These are phyloP conservation scores for Lanmaoa rubissima DNA, from an alignment of 768 basidiomycete species.

Conservation along the genomic window DNA sequence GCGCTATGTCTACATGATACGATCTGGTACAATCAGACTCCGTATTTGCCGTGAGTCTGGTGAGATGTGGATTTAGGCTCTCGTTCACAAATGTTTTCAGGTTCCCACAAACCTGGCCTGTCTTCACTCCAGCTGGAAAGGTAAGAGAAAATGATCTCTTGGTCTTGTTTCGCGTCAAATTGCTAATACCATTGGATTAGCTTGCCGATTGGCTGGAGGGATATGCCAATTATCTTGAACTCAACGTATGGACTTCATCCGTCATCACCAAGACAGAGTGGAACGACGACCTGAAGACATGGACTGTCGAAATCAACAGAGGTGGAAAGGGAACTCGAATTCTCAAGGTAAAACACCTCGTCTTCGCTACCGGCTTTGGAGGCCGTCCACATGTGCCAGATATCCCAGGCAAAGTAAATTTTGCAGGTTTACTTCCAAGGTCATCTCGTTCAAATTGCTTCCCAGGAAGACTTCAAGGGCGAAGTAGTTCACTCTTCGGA, in stretches of 20 bases:
- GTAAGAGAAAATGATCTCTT: constrained; percentile 17
- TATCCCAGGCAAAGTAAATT: constrained; percentile 41
- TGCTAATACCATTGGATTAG: constrained; percentile 26
- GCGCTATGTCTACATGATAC: constrained; percentile 54
- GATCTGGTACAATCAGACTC: constrained; percentile 55
- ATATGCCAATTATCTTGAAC: constrained; percentile 57
- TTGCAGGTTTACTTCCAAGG: neutral
- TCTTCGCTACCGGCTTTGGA: constrained; percentile 55
- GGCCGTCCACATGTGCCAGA: constrained; percentile 42
- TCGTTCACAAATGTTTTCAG: constrained; percentile 24
- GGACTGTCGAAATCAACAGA: constrained; percentile 44
- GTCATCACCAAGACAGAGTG: constrained; percentile 39
- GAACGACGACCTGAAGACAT: constrained; percentile 38
- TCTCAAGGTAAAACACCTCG: constrained; percentile 48
- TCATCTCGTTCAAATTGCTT: neutral
- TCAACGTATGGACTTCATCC: constrained; percentile 62
- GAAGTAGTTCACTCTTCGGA: constrained; percentile 49
- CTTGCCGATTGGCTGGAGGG: constrained; percentile 67
- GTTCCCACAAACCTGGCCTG: constrained; percentile 59
- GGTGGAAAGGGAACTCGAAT: constrained; percentile 31
- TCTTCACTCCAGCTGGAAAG: constrained; percentile 50
- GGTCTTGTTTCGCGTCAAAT: neutral
- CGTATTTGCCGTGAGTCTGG: constrained; percentile 47
- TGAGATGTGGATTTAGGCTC: neutral
- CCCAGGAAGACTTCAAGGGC: constrained; percentile 53